Conservation (phyloP, 2,329 filamentous ascomycete genomes). For the Pyrenochaeta sp. region DNA sequence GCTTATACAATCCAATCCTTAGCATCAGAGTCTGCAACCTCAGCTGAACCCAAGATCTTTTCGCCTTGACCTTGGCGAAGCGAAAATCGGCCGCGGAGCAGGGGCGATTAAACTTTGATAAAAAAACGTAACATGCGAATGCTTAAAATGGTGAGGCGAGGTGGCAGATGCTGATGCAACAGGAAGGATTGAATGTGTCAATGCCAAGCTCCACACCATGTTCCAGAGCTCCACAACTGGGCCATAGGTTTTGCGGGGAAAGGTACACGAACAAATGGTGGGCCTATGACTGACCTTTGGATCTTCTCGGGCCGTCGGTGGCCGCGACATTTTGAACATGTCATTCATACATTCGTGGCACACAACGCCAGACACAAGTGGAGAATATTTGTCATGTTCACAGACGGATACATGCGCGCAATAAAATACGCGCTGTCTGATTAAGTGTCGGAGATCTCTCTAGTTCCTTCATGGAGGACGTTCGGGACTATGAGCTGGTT, state of each 20-base stretch:
- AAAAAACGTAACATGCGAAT: neutral
- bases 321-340: neutral
- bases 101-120: slow-evolving; percentile 5
- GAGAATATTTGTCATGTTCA: no score
- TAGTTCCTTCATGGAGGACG: no score
- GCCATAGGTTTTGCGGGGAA: slow-evolving; percentile 12
- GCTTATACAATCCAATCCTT: no score
- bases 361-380: no score
- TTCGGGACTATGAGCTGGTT: no score
- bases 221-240: slow-evolving; percentile 3
- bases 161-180: slow-evolving; percentile 1
- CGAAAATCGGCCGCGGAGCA: slow-evolving; percentile 1
- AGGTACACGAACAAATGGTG: neutral
- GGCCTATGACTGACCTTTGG: neutral
- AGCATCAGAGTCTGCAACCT: no score
- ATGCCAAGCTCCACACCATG: slow-evolving; percentile 15
- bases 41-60: no score
- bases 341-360: no score
- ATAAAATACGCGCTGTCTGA: no score
- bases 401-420: no score
- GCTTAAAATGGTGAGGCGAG: neutral
- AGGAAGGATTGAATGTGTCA: slow-evolving; percentile 8
- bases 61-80: neutral
- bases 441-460: no score
- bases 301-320: neutral